Evolutionary conservation across 805 yeast species (phyloP).

Genomic region (Zygosaccharomyces rouxii): DNA sequence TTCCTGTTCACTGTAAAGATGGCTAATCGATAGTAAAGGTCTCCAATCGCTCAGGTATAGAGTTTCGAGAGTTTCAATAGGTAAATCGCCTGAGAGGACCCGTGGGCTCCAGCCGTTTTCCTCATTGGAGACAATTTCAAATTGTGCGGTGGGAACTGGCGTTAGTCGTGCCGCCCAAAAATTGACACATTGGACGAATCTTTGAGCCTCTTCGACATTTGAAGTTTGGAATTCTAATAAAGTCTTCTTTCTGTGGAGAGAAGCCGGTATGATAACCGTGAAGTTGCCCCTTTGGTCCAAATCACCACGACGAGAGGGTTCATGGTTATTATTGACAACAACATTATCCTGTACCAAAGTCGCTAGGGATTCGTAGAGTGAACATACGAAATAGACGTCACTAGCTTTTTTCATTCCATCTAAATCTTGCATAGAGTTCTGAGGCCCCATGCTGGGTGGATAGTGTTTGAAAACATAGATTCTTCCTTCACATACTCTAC

Average conservation of each 20-base stretch:
- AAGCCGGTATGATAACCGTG: constrained; percentile 23
- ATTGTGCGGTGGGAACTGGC: constrained; percentile 66
- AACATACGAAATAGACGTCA: constrained; percentile 21
- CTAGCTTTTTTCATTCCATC: constrained; percentile 12
- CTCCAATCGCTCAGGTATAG: constrained; percentile 18
- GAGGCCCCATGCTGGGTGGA: not conserved
- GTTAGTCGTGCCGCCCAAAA: constrained; percentile 89
- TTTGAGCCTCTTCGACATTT: constrained; percentile 60
- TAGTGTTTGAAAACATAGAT: constrained; percentile 22
- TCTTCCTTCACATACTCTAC: constrained; percentile 28
- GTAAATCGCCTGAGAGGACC: constrained; percentile 12
- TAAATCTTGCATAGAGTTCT: constrained; percentile 8
- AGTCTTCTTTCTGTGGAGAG: constrained; percentile 27
- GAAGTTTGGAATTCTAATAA: constrained; percentile 60
- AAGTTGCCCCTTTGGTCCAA: constrained; percentile 19
- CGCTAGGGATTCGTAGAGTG: constrained; percentile 29
- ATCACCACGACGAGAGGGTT: constrained; percentile 1
- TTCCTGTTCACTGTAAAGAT: constrained; percentile 20
- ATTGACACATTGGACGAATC: constrained; percentile 72
- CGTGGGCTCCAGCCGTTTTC: constrained; percentile 73
- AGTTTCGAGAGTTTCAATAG: not conserved
- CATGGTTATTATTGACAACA: constrained; percentile 14
- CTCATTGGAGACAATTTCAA: constrained; percentile 62
- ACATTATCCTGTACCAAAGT: constrained; percentile 30
- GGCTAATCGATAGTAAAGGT: constrained; percentile 23